These are phyloP conservation scores for Fulvia fulva DNA, from an alignment of 2,329 filamentous ascomycete genomes.

Conservation along the genomic window DNA sequence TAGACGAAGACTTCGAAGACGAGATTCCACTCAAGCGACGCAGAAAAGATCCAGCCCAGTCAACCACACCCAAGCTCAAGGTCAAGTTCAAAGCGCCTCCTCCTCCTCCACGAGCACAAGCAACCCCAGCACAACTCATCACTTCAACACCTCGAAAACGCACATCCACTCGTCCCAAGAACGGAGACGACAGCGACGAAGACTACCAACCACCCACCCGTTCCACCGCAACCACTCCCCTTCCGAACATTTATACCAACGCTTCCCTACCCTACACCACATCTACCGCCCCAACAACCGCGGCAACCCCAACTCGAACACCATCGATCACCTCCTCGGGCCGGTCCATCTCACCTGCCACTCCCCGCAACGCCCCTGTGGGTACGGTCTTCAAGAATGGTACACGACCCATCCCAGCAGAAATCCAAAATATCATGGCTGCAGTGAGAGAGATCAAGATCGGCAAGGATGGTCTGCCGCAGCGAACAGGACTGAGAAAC, in stretches of 20 bases:
- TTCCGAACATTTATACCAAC: background rate
- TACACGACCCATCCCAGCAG: background rate
- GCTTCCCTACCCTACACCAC: background rate
- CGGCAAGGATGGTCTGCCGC: background rate
- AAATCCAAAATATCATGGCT: background rate
- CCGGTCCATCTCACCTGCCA: background rate
- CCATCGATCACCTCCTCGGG: background rate
- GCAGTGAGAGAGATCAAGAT: background rate
- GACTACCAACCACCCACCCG: background rate
- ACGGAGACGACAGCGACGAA: background rate
- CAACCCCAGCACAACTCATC: background rate
- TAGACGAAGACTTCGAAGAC: background rate
- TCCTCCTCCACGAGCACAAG: background rate
- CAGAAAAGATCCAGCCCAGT: background rate
- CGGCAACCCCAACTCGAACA: background rate
- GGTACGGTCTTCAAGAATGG: background rate
- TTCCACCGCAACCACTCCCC: background rate
- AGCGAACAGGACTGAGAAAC: background rate
- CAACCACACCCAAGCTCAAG: background rate
- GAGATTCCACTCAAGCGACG: background rate
- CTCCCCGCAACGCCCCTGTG: background rate
- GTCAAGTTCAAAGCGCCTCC: background rate
- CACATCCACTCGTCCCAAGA: background rate
- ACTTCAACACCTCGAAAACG: background rate
- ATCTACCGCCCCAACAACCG: background rate